These are phyloP conservation scores for Mrakia frigida DNA, from an alignment of 768 basidiomycete genomes.

Conservation along the genomic window DNA sequence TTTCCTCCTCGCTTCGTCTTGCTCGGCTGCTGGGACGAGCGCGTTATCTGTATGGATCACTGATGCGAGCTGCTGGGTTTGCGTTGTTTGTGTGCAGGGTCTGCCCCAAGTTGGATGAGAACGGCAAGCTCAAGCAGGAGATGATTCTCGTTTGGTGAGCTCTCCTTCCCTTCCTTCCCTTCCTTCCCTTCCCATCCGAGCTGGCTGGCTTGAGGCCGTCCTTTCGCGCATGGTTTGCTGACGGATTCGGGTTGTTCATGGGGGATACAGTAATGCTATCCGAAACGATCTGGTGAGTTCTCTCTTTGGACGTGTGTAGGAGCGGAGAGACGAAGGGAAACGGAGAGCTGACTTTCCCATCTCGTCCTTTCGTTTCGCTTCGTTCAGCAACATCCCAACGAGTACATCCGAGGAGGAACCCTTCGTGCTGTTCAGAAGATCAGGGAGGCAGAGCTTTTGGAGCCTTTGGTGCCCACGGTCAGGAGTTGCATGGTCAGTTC, in stretches of 20 bases:
- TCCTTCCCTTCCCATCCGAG: not conserved
- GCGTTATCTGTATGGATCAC: not conserved
- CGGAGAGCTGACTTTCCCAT: constrained; percentile 5
- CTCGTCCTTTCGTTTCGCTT: not conserved
- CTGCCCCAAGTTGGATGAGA: constrained; percentile 95
- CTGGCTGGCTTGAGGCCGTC: not conserved
- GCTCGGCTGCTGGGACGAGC: not conserved
- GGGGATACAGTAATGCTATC: constrained; percentile 80
- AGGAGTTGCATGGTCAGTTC: constrained; percentile 70
- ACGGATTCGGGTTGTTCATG: not conserved
- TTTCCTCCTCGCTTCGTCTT: not conserved
- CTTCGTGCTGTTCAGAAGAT: constrained; percentile 95
- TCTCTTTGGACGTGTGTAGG: not conserved
- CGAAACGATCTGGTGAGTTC: constrained; percentile 83
- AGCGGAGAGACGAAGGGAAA: not conserved
- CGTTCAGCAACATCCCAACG: constrained; percentile 92
- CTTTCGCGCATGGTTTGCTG: not conserved
- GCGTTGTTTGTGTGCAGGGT: constrained; percentile 54
- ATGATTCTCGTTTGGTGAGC: constrained; percentile 98
- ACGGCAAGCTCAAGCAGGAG: constrained; percentile 96
- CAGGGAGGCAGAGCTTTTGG: constrained; percentile 83
- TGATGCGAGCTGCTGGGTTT: not conserved
- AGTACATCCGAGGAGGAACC: constrained; percentile 97
- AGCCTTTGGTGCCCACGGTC: constrained; percentile 90
- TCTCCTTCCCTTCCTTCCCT: not conserved